These are phyloP conservation scores for Cryptosporidium felis DNA, from an alignment of 169 alveolate species.

Conservation along the genomic window DNA sequence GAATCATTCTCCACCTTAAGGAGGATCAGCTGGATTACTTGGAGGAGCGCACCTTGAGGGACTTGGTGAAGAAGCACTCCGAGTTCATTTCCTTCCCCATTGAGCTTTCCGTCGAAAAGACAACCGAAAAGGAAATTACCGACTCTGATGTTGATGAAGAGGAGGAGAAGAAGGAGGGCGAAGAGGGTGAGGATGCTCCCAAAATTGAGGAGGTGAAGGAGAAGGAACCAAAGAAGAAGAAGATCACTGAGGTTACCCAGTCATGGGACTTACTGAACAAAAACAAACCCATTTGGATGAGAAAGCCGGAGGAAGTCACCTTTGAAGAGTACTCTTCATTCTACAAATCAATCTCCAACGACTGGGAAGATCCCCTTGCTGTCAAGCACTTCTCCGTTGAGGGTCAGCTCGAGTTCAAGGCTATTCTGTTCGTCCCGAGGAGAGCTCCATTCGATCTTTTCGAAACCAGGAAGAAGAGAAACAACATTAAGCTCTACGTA, in stretches of 20 bases:
- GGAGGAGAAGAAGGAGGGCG: constrained; percentile 80
- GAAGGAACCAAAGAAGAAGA: constrained; percentile 95
- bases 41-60: constrained; percentile 98
- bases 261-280: constrained; percentile 98
- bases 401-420: constrained; percentile 99
- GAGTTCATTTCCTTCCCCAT: constrained; percentile 99
- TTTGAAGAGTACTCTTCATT: constrained; percentile 98
- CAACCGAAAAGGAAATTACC: constrained; percentile 96
- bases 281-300: constrained; percentile 99
- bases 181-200: constrained; percentile 79
- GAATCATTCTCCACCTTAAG: constrained; percentile 94
- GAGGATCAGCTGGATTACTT: constrained; percentile 96
- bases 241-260: constrained; percentile 95
- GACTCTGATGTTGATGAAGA: constrained; percentile 97
- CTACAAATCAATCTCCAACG: constrained; percentile 98
- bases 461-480: constrained; percentile 98
- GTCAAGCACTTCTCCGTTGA: constrained; percentile 98
- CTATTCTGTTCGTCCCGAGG: constrained; percentile 98
- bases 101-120: constrained; percentile 95
- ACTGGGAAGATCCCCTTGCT: constrained; percentile 99
- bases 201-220: constrained; percentile 83
- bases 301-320: constrained; percentile 97
- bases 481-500: constrained; percentile 98
- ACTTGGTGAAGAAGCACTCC: constrained; percentile 98
- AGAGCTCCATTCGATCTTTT: constrained; percentile 99